Evolutionary conservation across 2,329 filamentous ascomycete genomes (phyloP).

Genomic region (Xenoacremonium recifei): DNA sequence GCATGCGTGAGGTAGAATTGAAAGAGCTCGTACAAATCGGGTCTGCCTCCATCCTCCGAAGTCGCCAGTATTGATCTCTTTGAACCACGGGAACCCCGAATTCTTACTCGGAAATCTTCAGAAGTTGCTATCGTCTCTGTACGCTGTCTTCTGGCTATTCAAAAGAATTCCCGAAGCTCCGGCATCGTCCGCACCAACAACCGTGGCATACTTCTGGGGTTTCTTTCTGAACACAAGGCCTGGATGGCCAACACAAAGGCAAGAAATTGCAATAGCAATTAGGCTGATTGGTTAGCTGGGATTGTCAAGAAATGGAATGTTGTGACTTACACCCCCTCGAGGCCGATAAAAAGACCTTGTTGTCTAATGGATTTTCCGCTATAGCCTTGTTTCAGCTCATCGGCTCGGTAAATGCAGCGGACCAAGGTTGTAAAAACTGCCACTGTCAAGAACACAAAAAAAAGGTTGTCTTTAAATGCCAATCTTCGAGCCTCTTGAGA

Average conservation of each 20-base stretch:
- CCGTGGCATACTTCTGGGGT: neutral
- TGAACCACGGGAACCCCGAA: too few species aligned
- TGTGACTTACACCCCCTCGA: conserved; percentile 40
- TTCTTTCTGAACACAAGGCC: neutral
- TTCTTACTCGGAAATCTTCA: too few species aligned
- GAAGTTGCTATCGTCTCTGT: too few species aligned
- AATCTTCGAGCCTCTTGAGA: conserved; percentile 1
- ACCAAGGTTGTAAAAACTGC: conserved; percentile 54
- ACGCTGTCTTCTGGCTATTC: neutral
- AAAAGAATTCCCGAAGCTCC: neutral
- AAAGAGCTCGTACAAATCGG: too few species aligned
- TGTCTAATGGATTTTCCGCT: conserved; percentile 45
- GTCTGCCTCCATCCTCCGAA: too few species aligned
- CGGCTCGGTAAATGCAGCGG: conserved; percentile 56
- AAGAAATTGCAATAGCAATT: conserved; percentile 9
- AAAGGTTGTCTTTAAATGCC: conserved; percentile 2
- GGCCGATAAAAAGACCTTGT: conserved; percentile 40
- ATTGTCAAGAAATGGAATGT: neutral
- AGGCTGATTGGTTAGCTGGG: conserved; percentile 6
- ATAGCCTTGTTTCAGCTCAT: conserved; percentile 56
- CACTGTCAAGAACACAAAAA: conserved; percentile 41
- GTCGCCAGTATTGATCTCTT: too few species aligned
- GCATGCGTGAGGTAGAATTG: too few species aligned
- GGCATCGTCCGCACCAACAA: neutral
- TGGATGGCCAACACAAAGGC: conserved; percentile 6